A percentile compares a stretch with the other conserved stretches of the same genome.
phyloP scores from a whole-genome alignment of 73 alveolate genomes.

The Tetrahymena malaccensis region DNA sequence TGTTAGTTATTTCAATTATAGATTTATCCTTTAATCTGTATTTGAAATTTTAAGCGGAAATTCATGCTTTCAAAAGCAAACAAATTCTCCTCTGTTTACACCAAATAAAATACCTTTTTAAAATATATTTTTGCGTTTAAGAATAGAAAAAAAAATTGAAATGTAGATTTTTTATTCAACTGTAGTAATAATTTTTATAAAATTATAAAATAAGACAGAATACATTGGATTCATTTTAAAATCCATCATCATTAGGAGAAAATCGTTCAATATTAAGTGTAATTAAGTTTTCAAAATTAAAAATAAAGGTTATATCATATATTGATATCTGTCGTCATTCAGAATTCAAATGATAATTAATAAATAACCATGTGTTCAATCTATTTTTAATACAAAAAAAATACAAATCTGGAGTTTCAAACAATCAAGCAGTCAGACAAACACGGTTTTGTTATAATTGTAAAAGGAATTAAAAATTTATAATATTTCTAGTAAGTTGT shows the following conservation, averaged over 20 bases:
- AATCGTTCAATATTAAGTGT: neutral
- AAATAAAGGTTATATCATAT: neutral
- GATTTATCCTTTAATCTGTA: too few species aligned
- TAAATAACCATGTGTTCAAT: neutral
- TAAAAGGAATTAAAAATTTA: too few species aligned
- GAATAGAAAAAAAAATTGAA: neutral
- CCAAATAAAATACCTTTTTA: too few species aligned
- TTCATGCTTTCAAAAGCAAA: too few species aligned
- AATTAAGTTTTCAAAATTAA: neutral
- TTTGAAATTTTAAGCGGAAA: too few species aligned
- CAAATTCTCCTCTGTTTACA: too few species aligned
- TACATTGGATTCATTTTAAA: neutral
- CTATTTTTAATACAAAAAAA: neutral
- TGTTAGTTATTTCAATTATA: too few species aligned
- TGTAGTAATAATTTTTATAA: too few species aligned
- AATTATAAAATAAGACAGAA: neutral
- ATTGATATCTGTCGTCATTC: neutral
- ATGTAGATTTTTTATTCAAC: neutral
- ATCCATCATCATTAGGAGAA: neutral
- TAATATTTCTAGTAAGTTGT: neutral
- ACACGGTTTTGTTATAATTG: neutral
- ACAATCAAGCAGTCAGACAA: too few species aligned
- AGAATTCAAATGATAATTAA: too few species aligned
- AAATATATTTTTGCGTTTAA: too few species aligned
- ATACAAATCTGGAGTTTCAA: neutral